Evolutionary conservation across 805 yeast species (phyloP).

Genomic region (Starmerella khaoyaiensis): DNA sequence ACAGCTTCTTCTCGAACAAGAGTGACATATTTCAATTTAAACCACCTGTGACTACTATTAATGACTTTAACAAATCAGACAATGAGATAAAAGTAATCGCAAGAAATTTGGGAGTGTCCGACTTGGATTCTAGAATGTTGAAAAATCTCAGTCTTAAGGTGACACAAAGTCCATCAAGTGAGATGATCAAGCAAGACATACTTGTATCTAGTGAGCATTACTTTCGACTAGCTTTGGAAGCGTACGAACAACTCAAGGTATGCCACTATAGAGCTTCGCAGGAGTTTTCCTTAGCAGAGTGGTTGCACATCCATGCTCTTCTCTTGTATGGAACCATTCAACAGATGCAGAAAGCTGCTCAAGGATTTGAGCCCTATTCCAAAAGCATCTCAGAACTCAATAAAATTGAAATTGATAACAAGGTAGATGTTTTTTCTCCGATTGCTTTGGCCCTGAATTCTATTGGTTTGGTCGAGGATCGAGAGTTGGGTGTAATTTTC

Average conservation of each 20-base stretch:
- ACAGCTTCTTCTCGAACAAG: too few species aligned
- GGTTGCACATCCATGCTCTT: conserved; percentile 19
- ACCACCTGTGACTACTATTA: too few species aligned
- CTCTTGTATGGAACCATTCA: conserved; percentile 14
- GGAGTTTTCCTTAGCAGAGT: conserved; percentile 16
- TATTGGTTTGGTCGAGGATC: conserved; percentile 14
- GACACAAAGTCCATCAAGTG: too few species aligned
- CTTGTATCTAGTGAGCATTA: conserved; percentile 15
- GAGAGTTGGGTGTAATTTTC: conserved; percentile 9
- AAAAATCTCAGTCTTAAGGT: too few species aligned
- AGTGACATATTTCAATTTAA: too few species aligned
- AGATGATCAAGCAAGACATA: background rate
- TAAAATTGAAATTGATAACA: conserved; percentile 7
- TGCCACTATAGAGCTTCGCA: conserved; percentile 12
- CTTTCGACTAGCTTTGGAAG: conserved; percentile 12
- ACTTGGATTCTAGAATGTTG: too few species aligned
- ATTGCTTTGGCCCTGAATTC: conserved; percentile 9
- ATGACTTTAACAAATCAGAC: too few species aligned
- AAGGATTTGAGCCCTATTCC: background rate
- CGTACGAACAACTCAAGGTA: conserved; percentile 16
- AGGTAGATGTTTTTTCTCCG: conserved; percentile 10
- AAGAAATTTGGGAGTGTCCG: too few species aligned
- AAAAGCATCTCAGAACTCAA: conserved; percentile 5
- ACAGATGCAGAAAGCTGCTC: background rate
- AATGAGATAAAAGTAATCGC: too few species aligned